Evolutionary conservation across 75 land plant genomes (phyloP).

Genomic region (Isoetes taiwanensis): DNA sequence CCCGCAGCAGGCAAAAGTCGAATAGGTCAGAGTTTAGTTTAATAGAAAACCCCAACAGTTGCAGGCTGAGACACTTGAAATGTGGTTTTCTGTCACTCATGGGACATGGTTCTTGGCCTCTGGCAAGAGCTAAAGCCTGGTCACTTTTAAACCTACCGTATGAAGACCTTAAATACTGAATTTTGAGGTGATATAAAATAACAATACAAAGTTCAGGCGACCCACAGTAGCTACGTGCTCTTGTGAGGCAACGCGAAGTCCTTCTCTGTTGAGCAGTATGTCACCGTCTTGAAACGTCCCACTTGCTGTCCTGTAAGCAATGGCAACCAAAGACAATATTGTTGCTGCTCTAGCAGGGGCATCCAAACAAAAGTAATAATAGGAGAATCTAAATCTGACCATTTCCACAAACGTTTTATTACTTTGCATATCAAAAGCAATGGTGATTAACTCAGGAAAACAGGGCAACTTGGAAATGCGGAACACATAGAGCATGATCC

Average conservation of each 20-base stretch:
- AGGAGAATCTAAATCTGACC: conserved; percentile 2
- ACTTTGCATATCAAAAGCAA: neutral
- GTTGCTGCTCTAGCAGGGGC: neutral
- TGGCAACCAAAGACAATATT: neutral
- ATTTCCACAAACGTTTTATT: neutral
- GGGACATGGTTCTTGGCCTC: too few species aligned
- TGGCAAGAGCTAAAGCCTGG: too few species aligned
- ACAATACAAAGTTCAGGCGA: neutral
- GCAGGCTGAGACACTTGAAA: too few species aligned
- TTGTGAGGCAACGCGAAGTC: conserved; percentile 58
- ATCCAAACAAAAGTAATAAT: neutral
- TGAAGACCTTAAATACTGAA: too few species aligned
- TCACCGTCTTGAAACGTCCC: conserved; percentile 86
- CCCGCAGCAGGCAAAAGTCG: too few species aligned
- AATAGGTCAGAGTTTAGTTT: too few species aligned
- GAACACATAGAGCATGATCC: conserved; percentile 18
- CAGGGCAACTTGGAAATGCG: conserved; percentile 10
- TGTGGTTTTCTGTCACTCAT: too few species aligned
- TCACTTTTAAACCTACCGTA: too few species aligned
- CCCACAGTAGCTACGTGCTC: conserved; percentile 28
- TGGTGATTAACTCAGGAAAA: neutral
- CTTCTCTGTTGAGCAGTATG: conserved; percentile 64
- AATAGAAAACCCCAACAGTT: too few species aligned
- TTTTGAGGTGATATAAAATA: too few species aligned
- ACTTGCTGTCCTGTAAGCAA: conserved; percentile 46